phyloP scores from a whole-genome alignment of 352 stramenopile genomes.

The Phytophthora chlamydospora region DNA sequence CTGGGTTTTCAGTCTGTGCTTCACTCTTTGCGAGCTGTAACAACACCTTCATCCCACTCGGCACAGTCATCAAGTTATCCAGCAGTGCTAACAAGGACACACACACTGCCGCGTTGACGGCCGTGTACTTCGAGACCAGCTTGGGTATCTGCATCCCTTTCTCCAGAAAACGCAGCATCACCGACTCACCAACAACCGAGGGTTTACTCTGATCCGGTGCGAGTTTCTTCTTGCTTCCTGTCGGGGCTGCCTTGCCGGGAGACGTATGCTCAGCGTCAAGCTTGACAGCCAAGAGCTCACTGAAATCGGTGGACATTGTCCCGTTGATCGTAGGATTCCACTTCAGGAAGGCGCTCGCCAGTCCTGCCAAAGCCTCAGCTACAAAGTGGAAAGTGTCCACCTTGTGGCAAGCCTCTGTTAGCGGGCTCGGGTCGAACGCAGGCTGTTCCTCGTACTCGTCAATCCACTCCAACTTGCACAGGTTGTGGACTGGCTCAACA shows the following conservation, averaged over 20 bases:
- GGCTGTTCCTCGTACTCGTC: slow-evolving; percentile 47
- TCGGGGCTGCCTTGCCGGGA: slow-evolving; percentile 15
- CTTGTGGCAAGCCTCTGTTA: slow-evolving; percentile 40
- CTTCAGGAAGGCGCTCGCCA: slow-evolving; percentile 40
- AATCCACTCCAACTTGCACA: slow-evolving; percentile 58
- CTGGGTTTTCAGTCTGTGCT: slow-evolving; percentile 1
- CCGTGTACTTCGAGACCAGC: slow-evolving; percentile 32
- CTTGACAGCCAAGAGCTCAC: slow-evolving; percentile 28
- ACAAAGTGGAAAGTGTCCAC: slow-evolving; percentile 48
- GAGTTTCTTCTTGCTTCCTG: slow-evolving; percentile 52
- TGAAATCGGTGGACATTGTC: slow-evolving; percentile 27
- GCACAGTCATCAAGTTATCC: slow-evolving; percentile 37
- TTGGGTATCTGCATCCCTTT: slow-evolving; percentile 31
- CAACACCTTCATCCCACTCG: slow-evolving; percentile 41
- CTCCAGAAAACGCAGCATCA: slow-evolving; percentile 40
- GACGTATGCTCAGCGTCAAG: slow-evolving; percentile 1
- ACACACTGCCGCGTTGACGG: slow-evolving; percentile 35
- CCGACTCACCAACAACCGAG: slow-evolving; percentile 30
- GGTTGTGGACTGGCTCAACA: slow-evolving; percentile 2
- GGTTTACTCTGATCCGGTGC: slow-evolving; percentile 25
- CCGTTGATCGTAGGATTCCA: slow-evolving; percentile 34
- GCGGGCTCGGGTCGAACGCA: slow-evolving; percentile 32
- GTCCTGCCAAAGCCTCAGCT: slow-evolving; percentile 36
- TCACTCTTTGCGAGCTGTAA: slow-evolving; percentile 33
- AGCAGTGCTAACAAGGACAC: slow-evolving; percentile 39